phyloP scores from a whole-genome alignment of 1,139 yeast species.

The Meyerozyma smithsonii region DNA sequence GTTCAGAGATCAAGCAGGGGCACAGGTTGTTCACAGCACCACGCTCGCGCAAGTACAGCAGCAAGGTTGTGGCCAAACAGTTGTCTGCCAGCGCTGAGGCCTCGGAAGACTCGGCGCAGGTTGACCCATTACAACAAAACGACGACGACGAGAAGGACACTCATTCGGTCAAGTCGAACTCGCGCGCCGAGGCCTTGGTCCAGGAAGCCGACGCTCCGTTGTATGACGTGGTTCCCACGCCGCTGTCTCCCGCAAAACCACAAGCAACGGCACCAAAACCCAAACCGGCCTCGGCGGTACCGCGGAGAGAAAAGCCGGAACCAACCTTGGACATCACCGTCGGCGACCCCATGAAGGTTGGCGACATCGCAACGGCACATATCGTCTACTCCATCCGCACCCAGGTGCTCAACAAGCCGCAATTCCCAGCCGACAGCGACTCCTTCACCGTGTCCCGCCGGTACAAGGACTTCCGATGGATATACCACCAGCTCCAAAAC shows the following conservation, averaged over 20 bases:
- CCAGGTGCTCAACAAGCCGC: constrained; percentile 10
- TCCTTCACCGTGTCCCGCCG: constrained; percentile 60
- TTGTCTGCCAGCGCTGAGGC: constrained; percentile 12
- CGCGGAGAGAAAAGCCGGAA: constrained; percentile 7
- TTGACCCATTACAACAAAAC: constrained; percentile 23
- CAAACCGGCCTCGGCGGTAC: constrained; percentile 5
- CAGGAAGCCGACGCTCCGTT: constrained; percentile 43
- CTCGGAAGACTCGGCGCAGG: constrained; percentile 7
- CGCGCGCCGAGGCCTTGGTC: constrained; percentile 19
- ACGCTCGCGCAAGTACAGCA: constrained; percentile 36
- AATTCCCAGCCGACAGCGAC: constrained; percentile 25
- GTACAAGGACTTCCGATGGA: constrained; percentile 81
- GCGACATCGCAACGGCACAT: constrained; percentile 85
- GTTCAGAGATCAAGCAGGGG: constrained; percentile 16
- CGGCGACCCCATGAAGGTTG: constrained; percentile 89
- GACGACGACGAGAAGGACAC: constrained; percentile 14
- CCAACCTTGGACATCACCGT: constrained; percentile 59
- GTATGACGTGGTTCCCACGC: constrained; percentile 29
- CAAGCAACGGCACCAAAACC: not conserved
- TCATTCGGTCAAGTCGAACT: constrained; percentile 8
- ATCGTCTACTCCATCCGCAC: constrained; percentile 80
- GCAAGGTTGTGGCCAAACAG: constrained; percentile 30
- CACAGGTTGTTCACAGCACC: constrained; percentile 36
- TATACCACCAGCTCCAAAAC: constrained; percentile 79
- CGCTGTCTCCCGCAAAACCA: not conserved